phyloP scores from a whole-genome alignment of 345 rosid genomes.

The Populus ilicifolia region DNA sequence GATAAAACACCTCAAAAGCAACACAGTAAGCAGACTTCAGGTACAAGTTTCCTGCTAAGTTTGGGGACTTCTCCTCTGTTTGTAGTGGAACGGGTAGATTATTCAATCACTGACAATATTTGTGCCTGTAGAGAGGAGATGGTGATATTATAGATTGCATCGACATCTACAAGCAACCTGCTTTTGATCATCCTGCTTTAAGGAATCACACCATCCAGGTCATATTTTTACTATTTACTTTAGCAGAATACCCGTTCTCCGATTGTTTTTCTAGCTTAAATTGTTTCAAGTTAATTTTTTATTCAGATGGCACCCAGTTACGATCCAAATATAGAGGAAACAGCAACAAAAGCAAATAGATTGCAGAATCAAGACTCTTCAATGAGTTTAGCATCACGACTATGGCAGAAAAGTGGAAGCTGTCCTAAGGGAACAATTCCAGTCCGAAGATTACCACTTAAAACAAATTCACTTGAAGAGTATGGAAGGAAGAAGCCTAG shows the following conservation, averaged over 20 bases:
- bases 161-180: slow-evolving; percentile 45
- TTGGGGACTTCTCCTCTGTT: neutral
- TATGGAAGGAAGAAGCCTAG: slow-evolving; percentile 24
- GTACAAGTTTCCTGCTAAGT: slow-evolving; percentile 12
- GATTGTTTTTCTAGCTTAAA: neutral
- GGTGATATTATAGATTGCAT: slow-evolving; percentile 50
- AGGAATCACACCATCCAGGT: slow-evolving; percentile 49
- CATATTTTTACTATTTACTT: neutral
- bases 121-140: slow-evolving; percentile 43
- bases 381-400: slow-evolving; percentile 21
- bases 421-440: slow-evolving; percentile 53
- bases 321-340: slow-evolving; percentile 14
- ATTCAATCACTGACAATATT: neutral
- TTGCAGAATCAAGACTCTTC: slow-evolving; percentile 1
- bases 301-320: slow-evolving; percentile 39
- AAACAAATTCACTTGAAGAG: slow-evolving; percentile 7
- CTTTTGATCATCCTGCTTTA: slow-evolving; percentile 48
- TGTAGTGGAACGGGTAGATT: neutral
- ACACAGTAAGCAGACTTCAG: slow-evolving; percentile 39
- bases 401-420: slow-evolving; percentile 45
- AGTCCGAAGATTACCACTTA: slow-evolving; percentile 24
- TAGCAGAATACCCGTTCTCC: neutral
- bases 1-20: slow-evolving; percentile 3
- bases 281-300: neutral
- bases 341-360: neutral